Evolutionary conservation across 352 stramenopile species (phyloP).

Genomic region (Phytophthora ohioensis): DNA sequence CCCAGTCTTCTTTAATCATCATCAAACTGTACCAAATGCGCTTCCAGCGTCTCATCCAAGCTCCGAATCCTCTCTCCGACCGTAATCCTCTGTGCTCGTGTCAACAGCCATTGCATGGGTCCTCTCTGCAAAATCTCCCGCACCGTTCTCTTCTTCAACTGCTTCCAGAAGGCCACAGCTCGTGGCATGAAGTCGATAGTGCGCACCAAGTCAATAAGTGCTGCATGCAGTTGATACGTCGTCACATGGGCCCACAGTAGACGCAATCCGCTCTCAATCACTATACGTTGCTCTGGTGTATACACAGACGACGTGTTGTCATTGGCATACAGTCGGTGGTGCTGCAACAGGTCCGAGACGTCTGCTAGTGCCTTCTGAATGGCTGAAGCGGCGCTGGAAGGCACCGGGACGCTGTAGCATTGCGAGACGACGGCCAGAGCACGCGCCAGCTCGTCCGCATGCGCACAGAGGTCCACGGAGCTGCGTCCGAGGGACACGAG

Average conservation of each 20-base stretch:
- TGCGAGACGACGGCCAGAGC: slow-evolving; percentile 53
- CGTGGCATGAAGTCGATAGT: slow-evolving; percentile 81
- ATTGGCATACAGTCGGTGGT: slow-evolving; percentile 45
- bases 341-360: slow-evolving; percentile 52
- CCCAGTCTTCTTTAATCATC: not conserved
- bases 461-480: slow-evolving; percentile 24
- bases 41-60: slow-evolving; percentile 73
- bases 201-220: slow-evolving; percentile 65
- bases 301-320: slow-evolving; percentile 25
- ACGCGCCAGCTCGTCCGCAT: slow-evolving; percentile 47
- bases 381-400: slow-evolving; percentile 41
- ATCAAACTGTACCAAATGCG: slow-evolving; percentile 57
- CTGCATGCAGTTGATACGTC: slow-evolving; percentile 64
- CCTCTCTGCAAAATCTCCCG: slow-evolving; percentile 61
- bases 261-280: slow-evolving; percentile 48
- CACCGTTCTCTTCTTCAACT: slow-evolving; percentile 51
- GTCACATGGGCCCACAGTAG: slow-evolving; percentile 72
- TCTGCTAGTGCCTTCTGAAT: slow-evolving; percentile 53
- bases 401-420: slow-evolving; percentile 57
- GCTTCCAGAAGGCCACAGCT: slow-evolving; percentile 75
- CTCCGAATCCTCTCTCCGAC: slow-evolving; percentile 68
- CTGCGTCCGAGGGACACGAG: slow-evolving; percentile 35
- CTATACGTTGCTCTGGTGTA: slow-evolving; percentile 32
- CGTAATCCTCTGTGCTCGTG: slow-evolving; percentile 61
- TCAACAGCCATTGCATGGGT: slow-evolving; percentile 70